These are phyloP conservation scores for Boletus rubroflammeus DNA, from an alignment of 768 basidiomycete genomes.

Conservation along the genomic window DNA sequence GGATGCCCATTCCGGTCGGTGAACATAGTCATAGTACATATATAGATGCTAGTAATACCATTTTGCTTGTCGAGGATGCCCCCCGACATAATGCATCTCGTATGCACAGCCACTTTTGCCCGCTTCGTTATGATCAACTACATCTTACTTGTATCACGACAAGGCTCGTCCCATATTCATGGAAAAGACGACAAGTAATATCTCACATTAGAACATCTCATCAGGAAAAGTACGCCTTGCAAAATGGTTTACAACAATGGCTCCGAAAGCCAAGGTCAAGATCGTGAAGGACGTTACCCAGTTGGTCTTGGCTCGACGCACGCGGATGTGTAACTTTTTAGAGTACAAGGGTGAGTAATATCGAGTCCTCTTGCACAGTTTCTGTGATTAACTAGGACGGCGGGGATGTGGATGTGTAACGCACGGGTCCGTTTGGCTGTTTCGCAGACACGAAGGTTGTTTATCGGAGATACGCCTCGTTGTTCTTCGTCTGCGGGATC, in stretches of 20 bases:
- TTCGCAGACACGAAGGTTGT: conserved; percentile 76
- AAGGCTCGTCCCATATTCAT: conserved; percentile 51
- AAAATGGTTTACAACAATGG: conserved; percentile 92
- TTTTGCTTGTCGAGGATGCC: not conserved
- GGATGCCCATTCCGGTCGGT: not conserved
- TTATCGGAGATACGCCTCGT: conserved; percentile 90
- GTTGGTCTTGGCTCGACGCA: conserved; percentile 81
- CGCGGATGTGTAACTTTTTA: conserved; percentile 92
- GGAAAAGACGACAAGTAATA: not conserved
- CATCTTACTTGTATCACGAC: conserved; percentile 88
- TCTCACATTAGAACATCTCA: conserved; percentile 11
- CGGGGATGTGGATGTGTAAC: not conserved
- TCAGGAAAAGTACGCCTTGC: conserved; percentile 89
- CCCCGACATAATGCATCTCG: too few species aligned
- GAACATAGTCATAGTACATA: not conserved
- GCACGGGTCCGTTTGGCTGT: not conserved
- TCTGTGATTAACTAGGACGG: conserved; percentile 28
- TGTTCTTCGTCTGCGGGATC: conserved; percentile 93
- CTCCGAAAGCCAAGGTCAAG: conserved; percentile 78
- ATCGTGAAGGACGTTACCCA: conserved; percentile 96
- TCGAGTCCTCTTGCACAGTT: not conserved
- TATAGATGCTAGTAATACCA: conserved; percentile 2
- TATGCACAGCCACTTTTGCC: conserved; percentile 25
- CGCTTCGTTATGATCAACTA: conserved; percentile 73
- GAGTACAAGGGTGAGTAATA: conserved; percentile 83